A percentile compares a stretch with the other conserved stretches of the same genome.
Conservation (phyloP, 495 filamentous ascomycete species). For the Penicillium malachiteum region DNA sequence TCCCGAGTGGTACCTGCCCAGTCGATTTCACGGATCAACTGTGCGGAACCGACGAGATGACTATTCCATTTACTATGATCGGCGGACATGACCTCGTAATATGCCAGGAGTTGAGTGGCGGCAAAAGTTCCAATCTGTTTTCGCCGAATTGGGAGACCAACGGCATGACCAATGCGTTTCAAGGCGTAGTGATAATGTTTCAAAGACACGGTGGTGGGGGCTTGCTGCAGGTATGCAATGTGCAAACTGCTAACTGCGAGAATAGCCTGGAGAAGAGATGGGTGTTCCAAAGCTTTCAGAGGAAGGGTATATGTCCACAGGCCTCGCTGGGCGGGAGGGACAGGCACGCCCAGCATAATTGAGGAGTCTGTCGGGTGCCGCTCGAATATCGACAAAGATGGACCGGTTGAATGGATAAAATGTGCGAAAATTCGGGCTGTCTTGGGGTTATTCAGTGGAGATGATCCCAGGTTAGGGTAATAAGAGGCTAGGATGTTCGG, state of each 20-base stretch:
- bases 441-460: constrained; percentile 77
- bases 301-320: constrained; percentile 89
- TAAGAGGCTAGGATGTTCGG: constrained; percentile 77
- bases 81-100: constrained; percentile 91
- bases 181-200: constrained; percentile 91
- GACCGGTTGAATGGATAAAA: constrained; percentile 87
- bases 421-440: constrained; percentile 89
- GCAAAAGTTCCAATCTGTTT: constrained; percentile 79
- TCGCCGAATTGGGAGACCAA: constrained; percentile 69
- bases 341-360: constrained; percentile 62
- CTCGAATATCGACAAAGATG: constrained; percentile 85
- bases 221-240: constrained; percentile 76
- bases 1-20: constrained; percentile 69
- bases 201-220: constrained; percentile 71
- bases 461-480: constrained; percentile 67
- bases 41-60: constrained; percentile 80
- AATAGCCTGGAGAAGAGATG: constrained; percentile 85
- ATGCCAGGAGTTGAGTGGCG: constrained; percentile 82
- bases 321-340: constrained; percentile 69
- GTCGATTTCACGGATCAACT: constrained; percentile 81
- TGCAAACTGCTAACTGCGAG: constrained; percentile 86
- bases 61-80: constrained; percentile 96
- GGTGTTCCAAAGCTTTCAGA: constrained; percentile 78
- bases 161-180: constrained; percentile 69
- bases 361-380: constrained; percentile 77